phyloP scores from a whole-genome alignment of 306 rosid genomes.

The Aeschynomene evenia region DNA sequence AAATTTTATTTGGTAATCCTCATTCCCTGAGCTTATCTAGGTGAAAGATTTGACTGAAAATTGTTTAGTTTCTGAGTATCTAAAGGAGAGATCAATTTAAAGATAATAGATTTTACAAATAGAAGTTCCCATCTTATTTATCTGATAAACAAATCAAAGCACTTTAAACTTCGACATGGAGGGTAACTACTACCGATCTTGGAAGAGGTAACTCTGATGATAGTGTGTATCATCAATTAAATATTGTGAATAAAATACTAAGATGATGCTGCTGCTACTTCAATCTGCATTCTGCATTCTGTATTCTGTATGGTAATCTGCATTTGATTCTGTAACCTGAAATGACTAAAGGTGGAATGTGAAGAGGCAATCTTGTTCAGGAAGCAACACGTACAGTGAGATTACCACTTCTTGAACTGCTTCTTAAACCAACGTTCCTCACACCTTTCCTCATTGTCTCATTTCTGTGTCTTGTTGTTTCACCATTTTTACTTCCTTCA shows the following conservation, averaged over 20 bases:
- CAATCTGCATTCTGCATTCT: background rate
- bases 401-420: conserved; percentile 44
- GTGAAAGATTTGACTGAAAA: background rate
- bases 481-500: conserved; percentile 35
- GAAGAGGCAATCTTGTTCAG: conserved; percentile 29
- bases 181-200: too few species aligned
- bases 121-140: background rate
- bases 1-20: too few species aligned
- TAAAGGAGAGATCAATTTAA: background rate
- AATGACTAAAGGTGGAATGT: background rate
- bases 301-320: background rate
- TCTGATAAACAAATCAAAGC: background rate
- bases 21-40: too few species aligned
- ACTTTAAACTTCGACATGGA: background rate
- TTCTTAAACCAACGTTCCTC: conserved; percentile 35
- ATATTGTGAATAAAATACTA: background rate
- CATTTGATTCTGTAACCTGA: conserved; percentile 10
- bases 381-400: conserved; percentile 55
- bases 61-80: background rate
- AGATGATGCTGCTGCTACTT: background rate
- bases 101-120: background rate
- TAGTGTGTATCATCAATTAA: conserved; percentile 9
- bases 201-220: too few species aligned
- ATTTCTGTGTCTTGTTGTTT: conserved; percentile 31
- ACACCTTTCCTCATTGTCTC: conserved; percentile 31